Base-by-base conservation (phyloP, 208 protist species). In the Herpetomonas samuelpessoai region DNA sequence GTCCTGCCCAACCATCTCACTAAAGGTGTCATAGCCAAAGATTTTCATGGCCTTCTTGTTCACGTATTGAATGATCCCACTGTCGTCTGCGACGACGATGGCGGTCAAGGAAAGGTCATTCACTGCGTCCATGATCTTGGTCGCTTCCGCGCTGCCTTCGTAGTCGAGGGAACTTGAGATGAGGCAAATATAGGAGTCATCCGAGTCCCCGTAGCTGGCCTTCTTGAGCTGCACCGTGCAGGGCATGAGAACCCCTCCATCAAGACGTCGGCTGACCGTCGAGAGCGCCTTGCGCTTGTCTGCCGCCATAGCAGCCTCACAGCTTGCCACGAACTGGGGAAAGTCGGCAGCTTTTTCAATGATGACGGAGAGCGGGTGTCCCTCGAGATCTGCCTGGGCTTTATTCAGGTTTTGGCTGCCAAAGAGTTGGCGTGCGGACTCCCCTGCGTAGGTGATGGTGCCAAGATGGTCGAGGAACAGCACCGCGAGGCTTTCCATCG, bases 1-100 rank as follows among this genome's bases (percentile, higher is more conserved):
- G 49, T 76, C 57, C 49, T 68, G 4, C 16, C 70, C 70, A 25
- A 68, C 24, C 24, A 66, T 3, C 27, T 76, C 70, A 14, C 12
- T 21, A 16, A 26, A 9, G 6, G 53, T 6, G 9, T 4, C 28
- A 28, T 71, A 75, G 56, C 58, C 47, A 25, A 75, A 75, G n/a
- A 60, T 58, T 7, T 24, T 9, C 16, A 21, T 7, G n/a, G 41
- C 52, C 19, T 24, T 7, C 6, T 48, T 39, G 29, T 67, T 67
- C 22, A 39, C 62, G 52, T 67, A 51, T 10, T n/a, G 41, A n/a
- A 67, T 67, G 26, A 60, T 38, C 27, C 50, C 26, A 41, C 24
- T 25, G 16, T 25, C 52, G n/a, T 48, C 31, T 14, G 24, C 39
- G 27, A 61, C 52, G 19, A 67, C 52, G 18, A 67, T 38, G 7